A percentile compares a stretch with the other conserved stretches of the same genome.
Evolutionary conservation across 2,329 filamentous ascomycete species (phyloP).

Genomic region (Cadophora sp.): DNA sequence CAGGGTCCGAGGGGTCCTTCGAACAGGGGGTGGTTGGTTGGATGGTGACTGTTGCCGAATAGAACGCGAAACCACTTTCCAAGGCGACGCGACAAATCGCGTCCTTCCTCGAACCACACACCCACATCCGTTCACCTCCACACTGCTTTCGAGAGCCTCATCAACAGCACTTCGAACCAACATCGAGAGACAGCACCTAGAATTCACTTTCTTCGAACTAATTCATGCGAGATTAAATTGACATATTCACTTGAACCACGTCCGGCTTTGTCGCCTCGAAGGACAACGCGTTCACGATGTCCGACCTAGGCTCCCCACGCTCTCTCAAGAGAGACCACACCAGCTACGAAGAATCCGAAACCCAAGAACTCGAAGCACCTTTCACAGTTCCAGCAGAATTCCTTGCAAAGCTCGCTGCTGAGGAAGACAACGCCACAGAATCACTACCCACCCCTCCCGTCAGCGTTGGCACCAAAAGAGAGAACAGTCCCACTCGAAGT

Average conservation of each 20-base stretch:
- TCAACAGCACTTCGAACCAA: constrained; percentile 8
- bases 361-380: constrained; percentile 26
- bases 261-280: neutral
- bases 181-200: neutral
- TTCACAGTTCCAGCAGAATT: constrained; percentile 26
- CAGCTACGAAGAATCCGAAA: constrained; percentile 27
- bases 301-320: constrained; percentile 15
- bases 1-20: neutral
- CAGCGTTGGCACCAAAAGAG: constrained; percentile 19
- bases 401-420: constrained; percentile 1
- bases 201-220: neutral
- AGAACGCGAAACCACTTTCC: constrained; percentile 13
- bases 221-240: neutral
- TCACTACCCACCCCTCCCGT: constrained; percentile 25
- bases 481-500: constrained; percentile 33
- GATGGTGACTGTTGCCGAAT: constrained; percentile 1
- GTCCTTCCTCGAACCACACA: constrained; percentile 11
- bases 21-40: neutral
- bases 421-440: neutral
- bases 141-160: constrained; percentile 23
- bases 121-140: neutral
- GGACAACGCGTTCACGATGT: constrained; percentile 23
- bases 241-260: neutral
- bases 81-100: constrained; percentile 5
- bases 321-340: constrained; percentile 34